Evolutionary conservation across 2,329 filamentous ascomycete genomes (phyloP), one percentile per base, ranked within the genome.

Genomic region (Camptophora hylomeconis): DNA sequence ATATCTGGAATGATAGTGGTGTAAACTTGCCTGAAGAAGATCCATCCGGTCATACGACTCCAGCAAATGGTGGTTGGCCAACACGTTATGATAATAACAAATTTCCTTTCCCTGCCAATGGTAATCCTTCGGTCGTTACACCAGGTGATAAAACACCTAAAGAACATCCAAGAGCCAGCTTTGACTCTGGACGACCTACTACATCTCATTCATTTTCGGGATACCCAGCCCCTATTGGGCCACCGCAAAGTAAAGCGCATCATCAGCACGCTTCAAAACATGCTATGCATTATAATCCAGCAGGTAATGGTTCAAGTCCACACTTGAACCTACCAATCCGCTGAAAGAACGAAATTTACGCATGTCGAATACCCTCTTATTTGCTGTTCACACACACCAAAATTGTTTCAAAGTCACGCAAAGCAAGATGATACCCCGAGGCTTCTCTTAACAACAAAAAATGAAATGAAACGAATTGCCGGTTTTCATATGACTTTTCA

Each of bases 1-100:
- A 94, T 59, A 86, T 86, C 38, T 95, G 87, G 87, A 94, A 94
- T 54, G 87, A 95, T 54, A 92, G 83, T 50, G 87, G 86, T 47
- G 84, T 94, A 51, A 94, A 94, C 53, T 73, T 94, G 43, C 68
- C 80, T 39, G 87, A 94, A 47, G 83, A 93, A 41, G 84, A 94
- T 45, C 47, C 58, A 32, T 63, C 68, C 41, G 53, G 53, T 41
- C n/a, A n/a, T n/a, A 53, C 61, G 44, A 68, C 70, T 48, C 80
- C 74, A 52, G 73, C 71, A 50, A 66, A 52, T 50, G 57, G 56
- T 48, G 59, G 58, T 55, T 72, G 53, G 62, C 60, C 56, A 45
- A 46, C 56, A 38, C 58, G 58, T 41, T 63, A 60, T 55, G 50
- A 52, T 64, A 78, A 54, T 67, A 80, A 60, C 46, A 74, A 73